Base-by-base conservation (phyloP, 2,329 filamentous ascomycete species). In the Meredithiella fracta region DNA sequence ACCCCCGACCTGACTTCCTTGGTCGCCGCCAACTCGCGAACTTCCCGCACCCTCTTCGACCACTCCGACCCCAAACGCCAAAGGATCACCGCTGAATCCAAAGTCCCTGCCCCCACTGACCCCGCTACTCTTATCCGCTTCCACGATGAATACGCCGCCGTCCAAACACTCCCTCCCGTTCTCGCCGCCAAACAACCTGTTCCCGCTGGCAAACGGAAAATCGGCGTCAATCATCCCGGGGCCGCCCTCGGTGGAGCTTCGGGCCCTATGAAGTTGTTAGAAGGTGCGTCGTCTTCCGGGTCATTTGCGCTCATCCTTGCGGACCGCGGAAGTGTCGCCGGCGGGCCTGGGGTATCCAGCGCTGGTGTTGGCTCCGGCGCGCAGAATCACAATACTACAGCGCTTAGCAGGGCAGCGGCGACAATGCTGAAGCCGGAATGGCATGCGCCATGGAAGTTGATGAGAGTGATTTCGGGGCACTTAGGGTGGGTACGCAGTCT, bases 401-500 rank as follows among this genome's bases (percentile, higher is more conserved):
- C 47, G 17, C 67, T 65, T 63, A 67, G 64, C 53, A 57, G 65
- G 6, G 51, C 60, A 3, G 60, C 65, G 15, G 56, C 62, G 11
- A 59, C 68, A 59, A 67, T 68, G 61, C 74, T 82, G 57, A 88
- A 83, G 67, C 94, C 94, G 0, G 85, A 96, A 58, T 98, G 92
- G 92, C 92, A 98, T 67, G 80, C 90, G 59, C 94, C 94, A 11
- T 98, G 94, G 92, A 97, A 96, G 76, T 75, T 97, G 59, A 94
- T 95, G 85, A 81, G 92, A 59, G 94, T 98, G 60, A 95, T 98
- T 61, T 95, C 89, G 0, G 92, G 94, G 15, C 92, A 97, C 67
- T 70, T 98, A 63, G 92, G 92, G 25, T 98, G 92, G 92, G 92
- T 98, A 60, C 78, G 90, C 59, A 80, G 80, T 62, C 72, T 96